These are phyloP conservation scores for Erucastrum elatum DNA, from an alignment of 345 rosid species.

Conservation along the genomic window DNA sequence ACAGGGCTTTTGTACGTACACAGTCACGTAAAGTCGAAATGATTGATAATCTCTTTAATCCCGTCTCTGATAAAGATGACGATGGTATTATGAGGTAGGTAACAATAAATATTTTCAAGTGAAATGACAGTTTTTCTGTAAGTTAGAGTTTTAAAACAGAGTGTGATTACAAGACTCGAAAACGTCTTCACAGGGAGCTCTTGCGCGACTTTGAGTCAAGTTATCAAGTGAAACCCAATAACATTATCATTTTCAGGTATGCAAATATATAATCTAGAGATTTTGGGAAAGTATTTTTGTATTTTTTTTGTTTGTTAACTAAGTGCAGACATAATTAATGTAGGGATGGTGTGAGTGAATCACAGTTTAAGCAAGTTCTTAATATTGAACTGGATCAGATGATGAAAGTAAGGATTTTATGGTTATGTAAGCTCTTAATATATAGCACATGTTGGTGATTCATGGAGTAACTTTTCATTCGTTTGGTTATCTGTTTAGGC, in stretches of 20 bases:
- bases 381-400: conserved; percentile 78
- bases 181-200: neutral
- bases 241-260: conserved; percentile 79
- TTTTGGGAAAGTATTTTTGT: neutral
- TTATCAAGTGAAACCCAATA: conserved; percentile 46
- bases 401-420: conserved; percentile 48
- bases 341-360: conserved; percentile 94
- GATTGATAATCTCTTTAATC: conserved; percentile 71
- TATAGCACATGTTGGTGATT: neutral
- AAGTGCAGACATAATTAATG: neutral
- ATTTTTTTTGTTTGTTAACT: no score
- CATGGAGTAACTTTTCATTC: neutral
- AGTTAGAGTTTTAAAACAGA: no score
- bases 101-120: no score
- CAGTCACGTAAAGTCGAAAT: conserved; percentile 76
- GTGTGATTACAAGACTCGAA: no score
- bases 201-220: neutral
- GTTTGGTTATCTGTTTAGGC: conserved; percentile 50
- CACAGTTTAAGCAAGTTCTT: conserved; percentile 76
- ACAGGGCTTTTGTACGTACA: conserved; percentile 80
- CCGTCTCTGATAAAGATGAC: conserved; percentile 53
- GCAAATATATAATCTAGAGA: neutral
- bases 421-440: neutral
- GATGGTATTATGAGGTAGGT: conserved; percentile 66
- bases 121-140: no score